Evolutionary conservation across 176 grass and related monocot genomes (phyloP), one percentile per base, ranked within the genome.

Genomic region (Juncus inflexus): DNA sequence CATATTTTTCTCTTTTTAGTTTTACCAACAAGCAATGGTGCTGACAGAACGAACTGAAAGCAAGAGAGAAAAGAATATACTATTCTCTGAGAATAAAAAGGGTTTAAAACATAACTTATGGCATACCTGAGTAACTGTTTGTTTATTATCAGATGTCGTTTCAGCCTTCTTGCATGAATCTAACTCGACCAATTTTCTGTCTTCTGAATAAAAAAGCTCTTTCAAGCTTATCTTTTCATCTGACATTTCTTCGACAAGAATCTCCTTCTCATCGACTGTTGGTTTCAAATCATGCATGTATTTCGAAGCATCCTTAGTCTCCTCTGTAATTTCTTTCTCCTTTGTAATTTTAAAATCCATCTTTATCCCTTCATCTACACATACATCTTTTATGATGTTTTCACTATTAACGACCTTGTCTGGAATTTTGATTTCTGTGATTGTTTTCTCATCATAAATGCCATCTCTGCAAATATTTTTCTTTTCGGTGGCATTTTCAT

Each of bases 331-430:
- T 16, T 4, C 9, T 8, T 70, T 7, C 42, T 70, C 67, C 57
- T 43, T 55, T 3, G 28, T 42, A 35, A 15, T 71, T 19, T 28
- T 58, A 19, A 15, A 9, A 11, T 15, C 54, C 15, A 40, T 13
- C 19, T 66, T 54, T 73, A 43, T 57, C 58, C 52, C 70, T 78
- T 86, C 90, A 76, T 95, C 90, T 57, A 95, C 75, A 70, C 86
- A 86, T 41, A 95, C 84, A 73, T 95, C 90, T 65, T 95, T 95
- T 16, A 95, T 75, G 80, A 86, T 86, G 36, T 89, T 65, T 14
- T 53, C 65, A 42, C 70, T 83, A 65, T 78, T 80, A 50, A 78
- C 53, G 40, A 81, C 62, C 35, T 73, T 73, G 7, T 83, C 80
- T 10, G 69, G 73, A 35, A 73, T 63, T 69, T 79, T 78, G 50